A percentile compares a stretch with the other conserved stretches of the same genome.
These are phyloP conservation scores for Actinidia arguta DNA, from an alignment of 179 eudicot species.

Conservation along the genomic window DNA sequence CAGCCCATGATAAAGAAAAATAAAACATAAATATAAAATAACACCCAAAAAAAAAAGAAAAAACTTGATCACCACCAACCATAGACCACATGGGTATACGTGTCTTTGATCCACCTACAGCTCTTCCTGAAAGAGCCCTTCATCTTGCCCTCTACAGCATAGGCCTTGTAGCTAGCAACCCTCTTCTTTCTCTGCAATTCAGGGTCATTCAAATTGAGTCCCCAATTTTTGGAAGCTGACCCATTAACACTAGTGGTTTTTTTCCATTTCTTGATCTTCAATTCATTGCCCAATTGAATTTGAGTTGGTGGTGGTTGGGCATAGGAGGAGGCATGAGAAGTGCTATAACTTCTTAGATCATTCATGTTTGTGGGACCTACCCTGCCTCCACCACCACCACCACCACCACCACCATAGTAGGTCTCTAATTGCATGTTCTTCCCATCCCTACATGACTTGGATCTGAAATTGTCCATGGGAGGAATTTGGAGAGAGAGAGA, in stretches of 20 bases:
- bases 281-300: constrained; percentile 7
- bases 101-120: constrained; percentile 63
- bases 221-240: constrained; percentile 47
- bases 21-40: neutral
- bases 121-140: constrained; percentile 67
- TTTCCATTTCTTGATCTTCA: constrained; percentile 36
- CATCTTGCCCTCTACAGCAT: constrained; percentile 67
- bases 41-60: neutral
- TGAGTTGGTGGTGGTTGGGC: constrained; percentile 27
- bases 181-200: constrained; percentile 73
- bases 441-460: constrained; percentile 66
- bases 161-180: constrained; percentile 66
- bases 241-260: constrained; percentile 20
- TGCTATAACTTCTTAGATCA: constrained; percentile 78
- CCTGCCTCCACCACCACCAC: constrained; percentile 1
- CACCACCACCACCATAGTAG: constrained; percentile 5
- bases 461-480: constrained; percentile 55
- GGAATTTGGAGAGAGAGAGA: constrained; percentile 6
- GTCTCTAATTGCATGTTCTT: constrained; percentile 34
- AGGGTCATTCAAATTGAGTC: constrained; percentile 46
- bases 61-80: constrained; percentile 43
- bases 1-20: neutral
- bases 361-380: constrained; percentile 52
- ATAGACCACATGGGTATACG: constrained; percentile 64
- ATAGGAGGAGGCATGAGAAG: constrained; percentile 35